Percentiles rank a stretch among this genome's conserved stretches.
Evolutionary conservation across 768 basidiomycete genomes (phyloP).

Genomic region (Tylopilus subfusipes): DNA sequence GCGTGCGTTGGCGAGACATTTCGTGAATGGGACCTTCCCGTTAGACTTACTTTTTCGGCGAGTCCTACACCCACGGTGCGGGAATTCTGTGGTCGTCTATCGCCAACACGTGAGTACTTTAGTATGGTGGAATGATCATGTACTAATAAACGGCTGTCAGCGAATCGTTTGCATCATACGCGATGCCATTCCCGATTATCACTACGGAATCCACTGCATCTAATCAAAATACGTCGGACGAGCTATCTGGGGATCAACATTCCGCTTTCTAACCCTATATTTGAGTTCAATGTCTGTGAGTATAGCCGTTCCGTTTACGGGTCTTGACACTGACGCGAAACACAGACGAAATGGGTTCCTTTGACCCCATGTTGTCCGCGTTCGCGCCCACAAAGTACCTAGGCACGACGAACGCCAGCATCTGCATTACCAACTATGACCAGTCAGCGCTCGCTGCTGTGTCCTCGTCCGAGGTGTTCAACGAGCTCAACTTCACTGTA

Average conservation of each 20-base stretch:
- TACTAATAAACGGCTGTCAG: conserved; percentile 15
- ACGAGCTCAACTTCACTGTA: conserved; percentile 29
- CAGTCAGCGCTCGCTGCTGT: conserved; percentile 36
- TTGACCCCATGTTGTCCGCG: conserved; percentile 41
- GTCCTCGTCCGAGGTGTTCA: conserved; percentile 39
- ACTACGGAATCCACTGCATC: conserved; percentile 26
- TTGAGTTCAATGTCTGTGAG: conserved; percentile 36
- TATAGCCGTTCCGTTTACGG: not conserved
- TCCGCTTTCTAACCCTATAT: conserved; percentile 31
- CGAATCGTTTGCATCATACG: conserved; percentile 30
- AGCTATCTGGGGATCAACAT: conserved; percentile 18
- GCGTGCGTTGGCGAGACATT: conserved; percentile 33
- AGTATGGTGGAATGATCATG: not conserved
- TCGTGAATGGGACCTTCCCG: conserved; percentile 35
- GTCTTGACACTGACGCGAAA: not conserved
- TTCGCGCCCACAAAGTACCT: conserved; percentile 44
- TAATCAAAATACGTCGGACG: conserved; percentile 23
- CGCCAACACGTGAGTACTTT: conserved; percentile 30
- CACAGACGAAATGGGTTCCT: conserved; percentile 39
- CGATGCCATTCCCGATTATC: conserved; percentile 40
- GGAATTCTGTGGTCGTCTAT: conserved; percentile 36
- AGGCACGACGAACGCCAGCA: conserved; percentile 34
- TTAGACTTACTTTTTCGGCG: conserved; percentile 29
- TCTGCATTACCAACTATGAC: conserved; percentile 35
- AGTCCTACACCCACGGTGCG: conserved; percentile 31